Conservation (phyloP, 768 basidiomycete genomes). For the Thelephora ganbajun region DNA sequence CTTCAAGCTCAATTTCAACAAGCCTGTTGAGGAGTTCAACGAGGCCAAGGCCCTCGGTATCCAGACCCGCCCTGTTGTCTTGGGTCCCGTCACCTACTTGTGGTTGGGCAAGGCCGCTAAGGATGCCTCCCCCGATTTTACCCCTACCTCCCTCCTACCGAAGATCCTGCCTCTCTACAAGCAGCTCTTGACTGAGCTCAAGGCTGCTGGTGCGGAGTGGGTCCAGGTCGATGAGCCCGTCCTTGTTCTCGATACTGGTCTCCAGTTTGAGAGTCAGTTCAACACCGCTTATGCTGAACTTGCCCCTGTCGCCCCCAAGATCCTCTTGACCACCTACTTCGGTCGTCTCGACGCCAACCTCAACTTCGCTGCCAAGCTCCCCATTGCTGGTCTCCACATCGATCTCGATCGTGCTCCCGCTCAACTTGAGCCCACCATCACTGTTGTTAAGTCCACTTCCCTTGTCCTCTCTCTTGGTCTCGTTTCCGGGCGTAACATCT, state of each 20-base stretch:
- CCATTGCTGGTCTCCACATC: conserved; percentile 87
- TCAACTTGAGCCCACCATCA: conserved; percentile 74
- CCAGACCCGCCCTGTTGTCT: conserved; percentile 84
- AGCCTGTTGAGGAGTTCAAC: conserved; percentile 84
- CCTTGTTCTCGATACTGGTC: conserved; percentile 82
- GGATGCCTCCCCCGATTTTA: conserved; percentile 70
- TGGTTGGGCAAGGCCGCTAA: conserved; percentile 84
- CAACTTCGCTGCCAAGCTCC: conserved; percentile 80
- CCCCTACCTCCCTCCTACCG: conserved; percentile 81
- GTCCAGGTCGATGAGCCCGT: conserved; percentile 97
- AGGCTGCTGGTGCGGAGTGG: conserved; percentile 83
- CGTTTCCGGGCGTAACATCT: conserved; percentile 98
- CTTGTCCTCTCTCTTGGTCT: conserved; percentile 85
- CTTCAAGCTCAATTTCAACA: conserved; percentile 94
- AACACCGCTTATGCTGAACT: conserved; percentile 70
- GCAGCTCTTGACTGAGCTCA: conserved; percentile 79
- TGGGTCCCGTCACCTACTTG: conserved; percentile 94
- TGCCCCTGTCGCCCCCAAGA: conserved; percentile 72
- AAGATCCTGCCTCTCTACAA: conserved; percentile 87
- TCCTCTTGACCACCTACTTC: conserved; percentile 93
- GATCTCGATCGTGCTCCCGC: conserved; percentile 88
- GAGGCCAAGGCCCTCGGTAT: conserved; percentile 89
- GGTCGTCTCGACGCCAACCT: conserved; percentile 90
- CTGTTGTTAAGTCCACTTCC: conserved; percentile 70
- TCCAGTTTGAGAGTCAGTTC: conserved; percentile 67